Evolutionary conservation across 2,329 filamentous ascomycete genomes (phyloP).

Genomic region (Arthroderma sp.): DNA sequence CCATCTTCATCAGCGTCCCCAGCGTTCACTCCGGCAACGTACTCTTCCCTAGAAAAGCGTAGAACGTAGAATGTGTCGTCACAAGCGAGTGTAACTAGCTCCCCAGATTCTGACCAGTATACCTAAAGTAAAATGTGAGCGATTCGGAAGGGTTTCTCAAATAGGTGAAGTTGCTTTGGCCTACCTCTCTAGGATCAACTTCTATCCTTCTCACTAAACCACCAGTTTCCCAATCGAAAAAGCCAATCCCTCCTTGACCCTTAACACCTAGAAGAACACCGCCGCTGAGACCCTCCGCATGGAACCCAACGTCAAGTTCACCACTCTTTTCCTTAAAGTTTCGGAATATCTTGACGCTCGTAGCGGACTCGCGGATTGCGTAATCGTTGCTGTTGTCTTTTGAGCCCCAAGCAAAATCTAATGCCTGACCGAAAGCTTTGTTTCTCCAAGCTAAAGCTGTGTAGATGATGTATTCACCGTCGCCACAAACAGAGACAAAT

Average conservation of each 20-base stretch:
- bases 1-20: slow-evolving; percentile 80
- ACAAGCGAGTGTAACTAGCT: slow-evolving; percentile 82
- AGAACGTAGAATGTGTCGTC: slow-evolving; percentile 94
- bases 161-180: slow-evolving; percentile 10
- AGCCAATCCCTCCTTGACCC: slow-evolving; percentile 83
- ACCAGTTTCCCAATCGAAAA: slow-evolving; percentile 93
- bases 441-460: slow-evolving; percentile 93
- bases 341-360: slow-evolving; percentile 92
- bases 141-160: background rate
- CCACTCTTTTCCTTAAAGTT: slow-evolving; percentile 90
- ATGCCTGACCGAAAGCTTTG: slow-evolving; percentile 87
- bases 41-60: slow-evolving; percentile 79
- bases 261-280: slow-evolving; percentile 87
- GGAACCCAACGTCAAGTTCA: slow-evolving; percentile 86
- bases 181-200: slow-evolving; percentile 50
- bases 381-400: slow-evolving; percentile 99
- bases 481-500: slow-evolving; percentile 80
- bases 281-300: slow-evolving; percentile 79
- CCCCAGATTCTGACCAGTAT: slow-evolving; percentile 95
- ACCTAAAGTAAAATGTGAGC: slow-evolving; percentile 40
- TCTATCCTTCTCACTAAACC: slow-evolving; percentile 86
- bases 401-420: slow-evolving; percentile 94
- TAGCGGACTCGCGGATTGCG: slow-evolving; percentile 85
- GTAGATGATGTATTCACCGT: slow-evolving; percentile 98
- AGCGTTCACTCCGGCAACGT: slow-evolving; percentile 66